These are phyloP conservation scores for Litsea cubeba DNA, from an alignment of 164 flowering plant species.

Conservation along the genomic window DNA sequence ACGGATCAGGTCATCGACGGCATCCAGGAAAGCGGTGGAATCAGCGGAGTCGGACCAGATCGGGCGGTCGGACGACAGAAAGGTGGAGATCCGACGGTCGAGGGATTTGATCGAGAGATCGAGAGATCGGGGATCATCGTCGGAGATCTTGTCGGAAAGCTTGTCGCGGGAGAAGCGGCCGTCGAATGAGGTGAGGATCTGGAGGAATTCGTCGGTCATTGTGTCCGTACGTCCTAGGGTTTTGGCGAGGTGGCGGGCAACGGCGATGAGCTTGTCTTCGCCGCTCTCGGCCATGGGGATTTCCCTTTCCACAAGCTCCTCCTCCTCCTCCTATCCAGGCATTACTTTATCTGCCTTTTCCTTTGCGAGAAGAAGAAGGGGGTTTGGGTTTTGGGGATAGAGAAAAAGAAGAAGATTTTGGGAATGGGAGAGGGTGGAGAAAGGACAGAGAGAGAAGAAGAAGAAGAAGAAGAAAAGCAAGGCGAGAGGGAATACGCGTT, in stretches of 20 bases:
- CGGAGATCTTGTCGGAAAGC: conserved; percentile 33
- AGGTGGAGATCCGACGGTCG: conserved; percentile 62
- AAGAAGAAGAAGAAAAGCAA: not conserved
- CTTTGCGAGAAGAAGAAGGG: not conserved
- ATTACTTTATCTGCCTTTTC: not conserved
- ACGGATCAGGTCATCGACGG: conserved; percentile 56
- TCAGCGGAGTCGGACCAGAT: conserved; percentile 80
- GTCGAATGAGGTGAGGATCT: conserved; percentile 85
- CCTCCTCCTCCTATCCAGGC: not conserved
- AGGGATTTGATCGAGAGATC: conserved; percentile 47
- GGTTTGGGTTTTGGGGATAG: not conserved
- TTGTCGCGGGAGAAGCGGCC: conserved; percentile 79
- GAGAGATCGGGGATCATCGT: conserved; percentile 28
- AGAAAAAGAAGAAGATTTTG: not conserved
- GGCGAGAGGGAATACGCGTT: conserved; percentile 5
- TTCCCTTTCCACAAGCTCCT: not conserved
- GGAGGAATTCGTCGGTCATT: conserved; percentile 82
- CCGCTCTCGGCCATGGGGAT: conserved; percentile 45
- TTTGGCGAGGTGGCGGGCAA: conserved; percentile 91
- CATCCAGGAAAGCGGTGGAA: conserved; percentile 63
- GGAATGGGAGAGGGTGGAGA: not conserved
- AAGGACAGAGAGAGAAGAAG: too few relatives aligned
- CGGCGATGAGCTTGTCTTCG: conserved; percentile 79
- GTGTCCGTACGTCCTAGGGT: conserved; percentile 75
- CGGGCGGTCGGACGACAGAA: conserved; percentile 46